phyloP scores from a whole-genome alignment of 768 basidiomycete genomes.

The Gymnopilus dilepis region DNA sequence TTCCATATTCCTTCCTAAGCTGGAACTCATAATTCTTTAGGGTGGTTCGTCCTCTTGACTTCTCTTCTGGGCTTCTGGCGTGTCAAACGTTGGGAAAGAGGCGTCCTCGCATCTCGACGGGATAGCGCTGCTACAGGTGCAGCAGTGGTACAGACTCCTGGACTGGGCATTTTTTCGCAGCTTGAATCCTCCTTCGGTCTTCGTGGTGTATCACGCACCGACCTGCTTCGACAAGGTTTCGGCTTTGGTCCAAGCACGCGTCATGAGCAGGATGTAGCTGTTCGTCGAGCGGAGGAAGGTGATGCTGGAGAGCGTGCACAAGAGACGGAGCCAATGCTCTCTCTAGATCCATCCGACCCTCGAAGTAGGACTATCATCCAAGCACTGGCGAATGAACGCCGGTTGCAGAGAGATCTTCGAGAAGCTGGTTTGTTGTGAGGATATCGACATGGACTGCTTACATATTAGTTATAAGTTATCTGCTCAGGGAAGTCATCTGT shows the following conservation, averaged over 20 bases:
- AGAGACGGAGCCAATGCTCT: slow-evolving; percentile 39
- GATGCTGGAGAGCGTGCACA: slow-evolving; percentile 27
- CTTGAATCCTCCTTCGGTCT: slow-evolving; percentile 47
- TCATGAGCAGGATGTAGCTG: slow-evolving; percentile 32
- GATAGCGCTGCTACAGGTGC: slow-evolving; percentile 29
- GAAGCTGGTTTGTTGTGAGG: slow-evolving; percentile 66
- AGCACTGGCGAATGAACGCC: slow-evolving; percentile 58
- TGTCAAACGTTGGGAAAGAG: slow-evolving; percentile 87
- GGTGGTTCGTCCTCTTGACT: slow-evolving; percentile 67
- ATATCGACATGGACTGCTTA: background rate
- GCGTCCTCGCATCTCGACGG: slow-evolving; percentile 66
- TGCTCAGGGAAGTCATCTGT: slow-evolving; percentile 2
- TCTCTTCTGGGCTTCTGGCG: slow-evolving; percentile 91
- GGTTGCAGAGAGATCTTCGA: slow-evolving; percentile 63
- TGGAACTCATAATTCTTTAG: slow-evolving; percentile 16
- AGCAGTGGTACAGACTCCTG: slow-evolving; percentile 22
- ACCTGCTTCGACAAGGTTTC: slow-evolving; percentile 52
- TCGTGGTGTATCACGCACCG: slow-evolving; percentile 42
- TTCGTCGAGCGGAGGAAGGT: slow-evolving; percentile 38
- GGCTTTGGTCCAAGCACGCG: slow-evolving; percentile 38
- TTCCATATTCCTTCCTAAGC: background rate
- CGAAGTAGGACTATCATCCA: slow-evolving; percentile 47
- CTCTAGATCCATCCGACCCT: slow-evolving; percentile 41
- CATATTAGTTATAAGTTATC: background rate
- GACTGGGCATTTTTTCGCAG: slow-evolving; percentile 35